These are phyloP conservation scores for Mycotypha africana DNA, from an alignment of 371 early-diverging fungal species.

Conservation along the genomic window DNA sequence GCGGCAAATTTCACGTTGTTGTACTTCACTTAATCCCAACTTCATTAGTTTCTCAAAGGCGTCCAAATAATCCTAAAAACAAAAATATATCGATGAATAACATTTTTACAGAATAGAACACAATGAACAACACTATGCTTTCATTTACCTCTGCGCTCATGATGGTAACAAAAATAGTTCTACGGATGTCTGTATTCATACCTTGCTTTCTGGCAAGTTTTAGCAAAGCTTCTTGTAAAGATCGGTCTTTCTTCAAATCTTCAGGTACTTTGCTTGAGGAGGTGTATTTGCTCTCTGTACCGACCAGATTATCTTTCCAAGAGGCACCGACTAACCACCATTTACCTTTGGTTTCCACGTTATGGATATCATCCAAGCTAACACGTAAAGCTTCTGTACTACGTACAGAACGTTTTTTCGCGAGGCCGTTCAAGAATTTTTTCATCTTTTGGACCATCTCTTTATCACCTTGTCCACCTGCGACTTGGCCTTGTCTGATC, in stretches of 20 bases:
- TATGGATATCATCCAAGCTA: slow-evolving; percentile 82
- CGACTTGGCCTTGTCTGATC: slow-evolving; percentile 57
- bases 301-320: slow-evolving; percentile 68
- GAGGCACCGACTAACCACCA: slow-evolving; percentile 88
- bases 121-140: no score
- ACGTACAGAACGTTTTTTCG: slow-evolving; percentile 53
- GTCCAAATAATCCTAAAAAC: slow-evolving; percentile 81
- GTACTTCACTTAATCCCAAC: slow-evolving; percentile 81
- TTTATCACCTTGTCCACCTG: slow-evolving; percentile 43
- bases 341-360: slow-evolving; percentile 79
- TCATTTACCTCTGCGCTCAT: slow-evolving; percentile 89
- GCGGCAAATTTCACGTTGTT: slow-evolving; percentile 91
- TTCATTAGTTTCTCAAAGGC: slow-evolving; percentile 83
- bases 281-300: slow-evolving; percentile 40
- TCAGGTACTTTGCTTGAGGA: slow-evolving; percentile 25
- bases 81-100: neutral
- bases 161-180: slow-evolving; percentile 86
- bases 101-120: neutral
- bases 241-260: slow-evolving; percentile 40
- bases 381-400: slow-evolving; percentile 79
- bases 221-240: slow-evolving; percentile 61
- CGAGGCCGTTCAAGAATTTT: slow-evolving; percentile 69
- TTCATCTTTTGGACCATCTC: slow-evolving; percentile 72
- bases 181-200: slow-evolving; percentile 95
- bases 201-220: slow-evolving; percentile 78